Conservation (phyloP, 768 basidiomycete species). For the Leccinellum albellum region DNA sequence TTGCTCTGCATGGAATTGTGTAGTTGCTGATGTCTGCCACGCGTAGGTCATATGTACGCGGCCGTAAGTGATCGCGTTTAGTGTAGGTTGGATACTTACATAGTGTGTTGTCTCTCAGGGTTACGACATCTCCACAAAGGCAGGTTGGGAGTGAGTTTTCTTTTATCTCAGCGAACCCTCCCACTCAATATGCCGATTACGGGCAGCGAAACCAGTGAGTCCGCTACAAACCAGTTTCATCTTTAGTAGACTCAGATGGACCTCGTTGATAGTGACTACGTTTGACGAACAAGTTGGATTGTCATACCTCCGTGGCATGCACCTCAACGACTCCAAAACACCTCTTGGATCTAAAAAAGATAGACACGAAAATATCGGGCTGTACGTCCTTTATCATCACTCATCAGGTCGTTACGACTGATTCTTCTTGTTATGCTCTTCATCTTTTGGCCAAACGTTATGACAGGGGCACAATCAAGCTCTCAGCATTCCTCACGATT, state of each 20-base stretch:
- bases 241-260: not conserved
- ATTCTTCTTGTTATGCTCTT: not conserved
- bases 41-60: conserved; percentile 69
- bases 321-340: conserved; percentile 81
- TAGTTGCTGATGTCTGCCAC: not conserved
- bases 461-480: conserved; percentile 61
- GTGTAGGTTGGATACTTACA: conserved; percentile 6
- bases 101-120: conserved; percentile 41
- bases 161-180: not conserved
- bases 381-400: conserved; percentile 49
- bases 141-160: conserved; percentile 61
- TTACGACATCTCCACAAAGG: conserved; percentile 73
- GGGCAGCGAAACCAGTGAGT: conserved; percentile 26
- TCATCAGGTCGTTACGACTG: not conserved
- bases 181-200: not conserved
- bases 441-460: not conserved
- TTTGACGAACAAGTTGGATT: conserved; percentile 72
- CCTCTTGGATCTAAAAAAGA: conserved; percentile 64
- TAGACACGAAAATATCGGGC: conserved; percentile 80
- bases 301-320: conserved; percentile 75
- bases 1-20: not conserved
- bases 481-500: conserved; percentile 60
- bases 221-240: not conserved
- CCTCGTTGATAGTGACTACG: conserved; percentile 43
- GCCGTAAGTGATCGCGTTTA: conserved; percentile 58